Conservation (phyloP, 2,329 filamentous ascomycete genomes). For the Sphaerostilbella broomeana region DNA sequence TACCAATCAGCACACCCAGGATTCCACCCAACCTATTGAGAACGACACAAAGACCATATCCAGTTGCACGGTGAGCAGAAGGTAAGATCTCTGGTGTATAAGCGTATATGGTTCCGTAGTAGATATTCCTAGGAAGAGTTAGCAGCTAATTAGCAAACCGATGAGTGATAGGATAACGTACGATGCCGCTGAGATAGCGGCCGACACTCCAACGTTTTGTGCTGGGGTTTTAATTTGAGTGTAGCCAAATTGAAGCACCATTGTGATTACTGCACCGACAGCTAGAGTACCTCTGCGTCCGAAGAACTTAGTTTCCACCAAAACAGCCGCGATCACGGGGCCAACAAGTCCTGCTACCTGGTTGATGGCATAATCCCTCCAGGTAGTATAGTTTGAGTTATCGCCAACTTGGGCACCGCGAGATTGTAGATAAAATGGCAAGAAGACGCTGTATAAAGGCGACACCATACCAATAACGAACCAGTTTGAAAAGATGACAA, state of each 20-base stretch:
- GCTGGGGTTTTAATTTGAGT: constrained; percentile 12
- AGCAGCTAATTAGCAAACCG: background rate
- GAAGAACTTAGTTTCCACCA: constrained; percentile 11
- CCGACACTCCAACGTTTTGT: constrained; percentile 12
- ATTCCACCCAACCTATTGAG: constrained; percentile 13
- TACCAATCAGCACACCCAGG: constrained; percentile 10
- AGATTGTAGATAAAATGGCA: constrained; percentile 12
- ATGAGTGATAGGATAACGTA: constrained; percentile 1
- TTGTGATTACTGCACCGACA: constrained; percentile 6
- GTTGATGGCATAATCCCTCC: constrained; percentile 14
- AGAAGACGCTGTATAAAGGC: constrained; percentile 10
- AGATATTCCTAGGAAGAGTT: constrained; percentile 5
- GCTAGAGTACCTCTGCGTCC: constrained; percentile 10
- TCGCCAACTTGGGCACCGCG: constrained; percentile 8
- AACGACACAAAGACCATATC: constrained; percentile 13
- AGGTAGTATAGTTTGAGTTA: constrained; percentile 12
- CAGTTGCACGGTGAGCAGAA: constrained; percentile 13
- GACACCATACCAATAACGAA: constrained; percentile 15
- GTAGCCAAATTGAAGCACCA: constrained; percentile 14
- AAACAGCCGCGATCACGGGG: constrained; percentile 7
- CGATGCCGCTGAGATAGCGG: constrained; percentile 13
- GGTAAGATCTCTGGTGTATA: constrained; percentile 13
- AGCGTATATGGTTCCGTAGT: constrained; percentile 13
- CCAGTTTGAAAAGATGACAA: constrained; percentile 12
- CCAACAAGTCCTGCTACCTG: constrained; percentile 11